phyloP scores from a whole-genome alignment of 805 yeast species.

The Pichia phayaonensis region DNA sequence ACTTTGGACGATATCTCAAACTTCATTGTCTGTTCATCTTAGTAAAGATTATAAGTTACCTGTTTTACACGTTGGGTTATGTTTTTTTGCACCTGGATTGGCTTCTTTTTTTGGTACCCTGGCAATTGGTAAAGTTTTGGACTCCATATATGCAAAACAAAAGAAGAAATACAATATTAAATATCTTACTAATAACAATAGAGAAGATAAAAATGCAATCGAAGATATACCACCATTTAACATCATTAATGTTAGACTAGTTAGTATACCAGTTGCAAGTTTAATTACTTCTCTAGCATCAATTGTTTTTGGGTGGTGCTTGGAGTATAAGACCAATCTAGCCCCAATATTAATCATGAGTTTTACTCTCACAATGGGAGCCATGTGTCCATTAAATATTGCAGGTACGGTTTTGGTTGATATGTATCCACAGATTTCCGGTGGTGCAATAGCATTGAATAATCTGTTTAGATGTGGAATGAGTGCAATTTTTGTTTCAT shows the following conservation, averaged over 20 bases:
- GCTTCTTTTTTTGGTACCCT: conserved; percentile 59
- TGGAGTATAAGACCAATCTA: conserved; percentile 39
- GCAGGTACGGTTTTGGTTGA: conserved; percentile 70
- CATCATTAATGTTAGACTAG: conserved; percentile 47
- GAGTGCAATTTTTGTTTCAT: conserved; percentile 66
- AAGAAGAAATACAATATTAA: conserved; percentile 26
- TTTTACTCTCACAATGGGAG: conserved; percentile 49
- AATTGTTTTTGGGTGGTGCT: conserved; percentile 64
- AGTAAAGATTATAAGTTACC: conserved; percentile 41
- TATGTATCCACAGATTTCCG: conserved; percentile 58
- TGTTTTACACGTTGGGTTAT: conserved; percentile 55
- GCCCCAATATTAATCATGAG: conserved; percentile 53
- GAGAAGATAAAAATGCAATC: neutral
- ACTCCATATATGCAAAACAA: conserved; percentile 38
- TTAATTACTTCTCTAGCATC: conserved; percentile 34
- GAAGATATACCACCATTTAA: conserved; percentile 37
- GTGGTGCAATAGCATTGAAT: conserved; percentile 66
- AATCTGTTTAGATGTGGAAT: conserved; percentile 68
- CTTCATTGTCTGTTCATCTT: conserved; percentile 54
- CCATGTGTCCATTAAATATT: conserved; percentile 50
- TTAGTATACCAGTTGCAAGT: conserved; percentile 35
- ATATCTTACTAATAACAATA: conserved; percentile 7
- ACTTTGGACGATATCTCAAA: conserved; percentile 61
- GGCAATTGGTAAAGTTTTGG: conserved; percentile 47
- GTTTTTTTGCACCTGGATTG: conserved; percentile 69